Base-by-base conservation (phyloP, 768 basidiomycete species). In the Amanita muscaria region DNA sequence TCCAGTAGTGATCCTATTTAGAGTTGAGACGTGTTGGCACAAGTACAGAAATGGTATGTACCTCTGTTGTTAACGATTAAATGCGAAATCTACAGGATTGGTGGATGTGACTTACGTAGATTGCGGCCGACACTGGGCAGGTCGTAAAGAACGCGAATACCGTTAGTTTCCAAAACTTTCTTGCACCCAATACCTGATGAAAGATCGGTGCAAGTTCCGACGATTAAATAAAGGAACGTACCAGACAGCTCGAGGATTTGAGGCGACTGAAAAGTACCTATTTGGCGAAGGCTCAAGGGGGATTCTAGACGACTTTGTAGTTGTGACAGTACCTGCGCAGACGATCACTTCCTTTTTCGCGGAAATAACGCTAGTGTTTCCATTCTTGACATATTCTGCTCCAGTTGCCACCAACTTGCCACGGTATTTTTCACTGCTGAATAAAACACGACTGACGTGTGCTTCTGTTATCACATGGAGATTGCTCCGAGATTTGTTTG, bases 191-290 rank as follows among this genome's bases (percentile, higher is more conserved):
- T 64, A 1, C 70, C 70, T 44, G 33, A 27, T 3, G 2, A 24
- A n/a, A 12, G 11, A n/a, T n/a, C n/a, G n/a, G n/a, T n/a, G n/a
- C 21, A n/a, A 21, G 9, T 11, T 14, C 41, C 11, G 12, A 9
- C 1, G 12, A 23, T 10, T 14, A 4, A 21, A 4, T 15, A 24
- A 15, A 16, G 12, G 9, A 11, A 30, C 23, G 3, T 27, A 44
- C 43, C 43, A 6, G 69, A 78, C 5, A 79, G 65, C 52, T 80
- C 75, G 3, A 82, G 64, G 21, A 81, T 63, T 18, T 52, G 57
- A 30, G 55, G 55, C 18, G 52, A 51, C 36, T 55, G 53, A 41
- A 55, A 51, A 12, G 53, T 34, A 7, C 54, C 54, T 55, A 22
- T n/a, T n/a, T 9, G n/a, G 15, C 32, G 27, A 25, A 11, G 9